These are phyloP conservation scores for Tanacetum coccineum DNA, from an alignment of 129 eudicot species.

Conservation along the genomic window DNA sequence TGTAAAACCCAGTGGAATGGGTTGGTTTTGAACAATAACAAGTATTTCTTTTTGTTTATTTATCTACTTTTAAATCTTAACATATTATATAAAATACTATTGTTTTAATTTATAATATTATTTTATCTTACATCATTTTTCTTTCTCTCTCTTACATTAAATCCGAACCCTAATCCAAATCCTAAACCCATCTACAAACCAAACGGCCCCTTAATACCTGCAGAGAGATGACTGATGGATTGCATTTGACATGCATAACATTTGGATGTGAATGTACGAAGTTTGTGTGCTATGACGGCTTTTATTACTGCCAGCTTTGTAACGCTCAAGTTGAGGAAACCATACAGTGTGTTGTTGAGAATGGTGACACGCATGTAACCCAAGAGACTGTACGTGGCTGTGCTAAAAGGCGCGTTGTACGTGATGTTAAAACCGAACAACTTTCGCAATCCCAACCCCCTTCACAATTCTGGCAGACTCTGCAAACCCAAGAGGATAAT, in stretches of 20 bases:
- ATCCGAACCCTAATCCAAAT: too few species aligned
- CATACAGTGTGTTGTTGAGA: conserved; percentile 46
- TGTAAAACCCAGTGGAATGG: too few species aligned
- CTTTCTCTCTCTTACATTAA: too few species aligned
- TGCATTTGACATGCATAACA: conserved; percentile 32
- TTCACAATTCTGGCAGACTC: conserved; percentile 44
- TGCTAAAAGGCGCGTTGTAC: conserved; percentile 23
- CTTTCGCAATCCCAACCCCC: conserved; percentile 43
- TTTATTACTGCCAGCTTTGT: conserved; percentile 58
- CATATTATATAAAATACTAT: too few species aligned
- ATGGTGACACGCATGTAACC: conserved; percentile 34
- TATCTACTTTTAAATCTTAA: too few species aligned
- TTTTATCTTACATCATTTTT: too few species aligned
- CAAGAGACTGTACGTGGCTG: conserved; percentile 20
- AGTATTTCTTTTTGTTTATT: too few species aligned
- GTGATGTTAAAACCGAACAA: conserved; percentile 28
- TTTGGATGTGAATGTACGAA: conserved; percentile 58
- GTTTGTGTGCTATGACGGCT: conserved; percentile 50
- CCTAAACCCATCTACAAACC: too few species aligned
- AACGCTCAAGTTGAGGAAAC: conserved; percentile 50
- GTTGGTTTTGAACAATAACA: too few species aligned
- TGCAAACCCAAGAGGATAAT: conserved; percentile 22
- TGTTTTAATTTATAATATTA: too few species aligned
- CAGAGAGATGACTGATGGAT: conserved; percentile 32
- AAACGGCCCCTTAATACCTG: too few species aligned